phyloP scores from a whole-genome alignment of 2,329 filamentous ascomycete species.

The Boeremia exigua region DNA sequence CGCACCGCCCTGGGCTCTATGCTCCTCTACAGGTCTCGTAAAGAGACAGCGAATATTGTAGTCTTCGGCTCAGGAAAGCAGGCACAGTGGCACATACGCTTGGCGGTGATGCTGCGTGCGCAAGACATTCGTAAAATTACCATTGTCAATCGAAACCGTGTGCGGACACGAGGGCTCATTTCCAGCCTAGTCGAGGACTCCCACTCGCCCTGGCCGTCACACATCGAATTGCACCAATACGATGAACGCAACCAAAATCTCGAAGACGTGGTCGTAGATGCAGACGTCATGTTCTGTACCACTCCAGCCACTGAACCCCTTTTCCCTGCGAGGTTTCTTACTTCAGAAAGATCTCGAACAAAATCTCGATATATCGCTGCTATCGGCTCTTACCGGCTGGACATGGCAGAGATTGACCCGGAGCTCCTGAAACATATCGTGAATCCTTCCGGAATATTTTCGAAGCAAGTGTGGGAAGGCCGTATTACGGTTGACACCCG shows the following conservation, averaged over 20 bases:
- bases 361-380: conserved; percentile 33
- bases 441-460: neutral
- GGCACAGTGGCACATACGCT: conserved; percentile 58
- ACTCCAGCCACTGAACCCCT: conserved; percentile 55
- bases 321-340: conserved; percentile 49
- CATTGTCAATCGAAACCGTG: conserved; percentile 30
- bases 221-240: neutral
- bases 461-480: conserved; percentile 3
- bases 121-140: conserved; percentile 41
- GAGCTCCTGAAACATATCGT: conserved; percentile 44
- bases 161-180: conserved; percentile 19
- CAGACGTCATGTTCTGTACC: conserved; percentile 58
- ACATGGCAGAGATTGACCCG: conserved; percentile 59
- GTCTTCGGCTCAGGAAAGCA: conserved; percentile 59
- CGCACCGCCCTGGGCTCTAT: conserved; percentile 77
- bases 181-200: neutral
- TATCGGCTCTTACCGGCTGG: conserved; percentile 37
- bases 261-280: conserved; percentile 33
- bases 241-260: conserved; percentile 21
- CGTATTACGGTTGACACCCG: conserved; percentile 34
- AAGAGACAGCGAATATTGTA: conserved; percentile 43
- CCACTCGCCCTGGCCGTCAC: neutral
- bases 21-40: conserved; percentile 55
- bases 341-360: conserved; percentile 1
- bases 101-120: conserved; percentile 49